Base-by-base conservation (phyloP, 1,139 yeast species). In the Debaryomyces subglobosus region DNA sequence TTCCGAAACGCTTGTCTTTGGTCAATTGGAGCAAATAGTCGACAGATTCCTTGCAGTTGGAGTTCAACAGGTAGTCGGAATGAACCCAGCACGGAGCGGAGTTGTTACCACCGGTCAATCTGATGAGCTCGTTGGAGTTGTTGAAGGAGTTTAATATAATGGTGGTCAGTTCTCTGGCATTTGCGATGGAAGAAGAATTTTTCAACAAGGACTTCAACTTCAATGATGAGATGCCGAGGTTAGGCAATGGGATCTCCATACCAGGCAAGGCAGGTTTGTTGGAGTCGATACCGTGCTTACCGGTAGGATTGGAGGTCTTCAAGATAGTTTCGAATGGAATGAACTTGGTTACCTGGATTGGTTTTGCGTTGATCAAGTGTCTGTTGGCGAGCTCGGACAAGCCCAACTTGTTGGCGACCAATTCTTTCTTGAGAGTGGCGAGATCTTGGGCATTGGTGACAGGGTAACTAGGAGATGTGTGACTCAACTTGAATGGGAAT, bases 41-140 rank as follows among this genome's bases (percentile, higher is more conserved):
- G 41, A 84, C 76, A 47, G 81, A 78, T 49, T 75, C 80, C 25
- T 75, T 71, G 48, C 75, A 69, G 9, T 68, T 65, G 44, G 78
- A 79, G 44, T 74, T 64, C 50, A 86, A 67, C 63, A 81, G 81
- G 68, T 71, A 82, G 45, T 80, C 73, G 27, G 97, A 89, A 64
- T 91, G 97, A 45, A 89, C 86, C 91, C 95, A 92, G 56, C 91
- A 84, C 55, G 97, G 91, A 48, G 81, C 78, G 49, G 82, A 74
- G 18, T 85, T 77, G 58, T 79, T 77, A 44, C 96, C 96, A 42
- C 97, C 97, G 35, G 95, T 82, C 55, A 92, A 77, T 64, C 96
- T 81, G 51, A 91, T 68, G 23, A 88, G 73, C 63, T 88, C 94
- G 43, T 59, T 58, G 37, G 51, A 56, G 43, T 61, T 59, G 42